Conservation (phyloP, 306 rosid genomes). For the Malus sieversii region DNA sequence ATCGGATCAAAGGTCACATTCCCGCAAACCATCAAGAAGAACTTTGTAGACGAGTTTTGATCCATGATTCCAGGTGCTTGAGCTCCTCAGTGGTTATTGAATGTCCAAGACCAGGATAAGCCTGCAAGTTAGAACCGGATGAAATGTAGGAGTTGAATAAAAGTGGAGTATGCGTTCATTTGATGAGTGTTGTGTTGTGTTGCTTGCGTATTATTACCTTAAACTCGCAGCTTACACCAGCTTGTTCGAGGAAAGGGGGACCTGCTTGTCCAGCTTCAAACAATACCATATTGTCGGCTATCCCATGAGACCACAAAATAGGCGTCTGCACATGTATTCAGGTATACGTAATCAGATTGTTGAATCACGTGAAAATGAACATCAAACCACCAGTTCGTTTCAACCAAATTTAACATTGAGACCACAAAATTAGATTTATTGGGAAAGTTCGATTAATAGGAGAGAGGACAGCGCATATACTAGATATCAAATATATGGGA, state of each 20-base stretch:
- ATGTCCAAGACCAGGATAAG: conserved; percentile 73
- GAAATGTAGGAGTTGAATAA: conserved; percentile 5
- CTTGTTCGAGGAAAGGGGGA: conserved; percentile 56
- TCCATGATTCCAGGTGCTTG: conserved; percentile 62
- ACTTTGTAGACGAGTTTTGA: conserved; percentile 51
- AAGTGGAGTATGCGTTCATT: background rate
- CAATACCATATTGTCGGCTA: conserved; percentile 53
- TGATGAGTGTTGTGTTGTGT: conserved; percentile 1
- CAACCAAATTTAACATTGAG: background rate
- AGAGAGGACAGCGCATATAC: background rate
- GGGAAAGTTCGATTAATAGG: background rate
- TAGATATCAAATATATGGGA: background rate
- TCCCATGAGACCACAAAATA: conserved; percentile 68
- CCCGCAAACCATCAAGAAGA: conserved; percentile 31
- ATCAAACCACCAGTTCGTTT: background rate
- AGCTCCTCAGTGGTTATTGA: conserved; percentile 60
- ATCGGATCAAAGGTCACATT: background rate
- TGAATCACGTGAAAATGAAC: background rate
- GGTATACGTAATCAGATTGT: background rate
- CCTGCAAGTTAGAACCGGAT: conserved; percentile 25
- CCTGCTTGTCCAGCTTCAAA: conserved; percentile 85
- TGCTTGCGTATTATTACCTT: conserved; percentile 35
- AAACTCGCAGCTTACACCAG: conserved; percentile 59
- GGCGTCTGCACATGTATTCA: conserved; percentile 47
- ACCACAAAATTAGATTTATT: background rate